Percentiles rank a stretch among this genome's conserved stretches.
Conservation (phyloP, 148 eudicot species). For the Selenicereus undatus region DNA sequence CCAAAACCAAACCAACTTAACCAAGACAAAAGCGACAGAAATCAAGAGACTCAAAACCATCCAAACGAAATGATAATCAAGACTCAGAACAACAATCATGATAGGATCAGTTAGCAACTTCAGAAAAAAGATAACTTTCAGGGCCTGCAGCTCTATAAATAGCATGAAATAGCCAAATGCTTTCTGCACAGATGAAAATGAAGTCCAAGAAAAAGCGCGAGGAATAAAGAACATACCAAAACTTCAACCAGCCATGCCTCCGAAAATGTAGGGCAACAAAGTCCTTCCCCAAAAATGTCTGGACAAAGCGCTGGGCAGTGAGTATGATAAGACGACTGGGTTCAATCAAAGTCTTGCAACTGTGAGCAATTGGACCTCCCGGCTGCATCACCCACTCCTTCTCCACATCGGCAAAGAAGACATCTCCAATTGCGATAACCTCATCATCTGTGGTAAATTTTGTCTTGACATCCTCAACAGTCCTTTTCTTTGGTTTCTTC, state of each 20-base stretch:
- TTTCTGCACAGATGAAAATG: neutral
- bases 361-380: conserved; percentile 93
- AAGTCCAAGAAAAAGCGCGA: conserved; percentile 4
- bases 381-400: conserved; percentile 94
- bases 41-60: neutral
- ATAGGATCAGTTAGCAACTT: neutral
- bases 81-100: no score
- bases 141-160: neutral
- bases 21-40: neutral
- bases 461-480: conserved; percentile 51
- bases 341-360: conserved; percentile 79
- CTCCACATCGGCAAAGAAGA: conserved; percentile 88
- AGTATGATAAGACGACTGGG: conserved; percentile 84
- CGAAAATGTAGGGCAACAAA: conserved; percentile 91
- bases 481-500: conserved; percentile 66
- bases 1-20: no score
- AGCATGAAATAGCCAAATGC: neutral
- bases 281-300: conserved; percentile 84
- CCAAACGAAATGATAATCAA: neutral
- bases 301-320: conserved; percentile 93
- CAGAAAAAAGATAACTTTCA: neutral
- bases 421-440: conserved; percentile 92
- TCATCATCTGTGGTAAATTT: conserved; percentile 70
- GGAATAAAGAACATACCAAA: conserved; percentile 57
- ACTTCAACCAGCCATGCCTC: conserved; percentile 92